Percentiles rank a stretch among this genome's conserved stretches.
Evolutionary conservation across 129 eudicot genomes (phyloP).

Genomic region (Cynara cardunculus): DNA sequence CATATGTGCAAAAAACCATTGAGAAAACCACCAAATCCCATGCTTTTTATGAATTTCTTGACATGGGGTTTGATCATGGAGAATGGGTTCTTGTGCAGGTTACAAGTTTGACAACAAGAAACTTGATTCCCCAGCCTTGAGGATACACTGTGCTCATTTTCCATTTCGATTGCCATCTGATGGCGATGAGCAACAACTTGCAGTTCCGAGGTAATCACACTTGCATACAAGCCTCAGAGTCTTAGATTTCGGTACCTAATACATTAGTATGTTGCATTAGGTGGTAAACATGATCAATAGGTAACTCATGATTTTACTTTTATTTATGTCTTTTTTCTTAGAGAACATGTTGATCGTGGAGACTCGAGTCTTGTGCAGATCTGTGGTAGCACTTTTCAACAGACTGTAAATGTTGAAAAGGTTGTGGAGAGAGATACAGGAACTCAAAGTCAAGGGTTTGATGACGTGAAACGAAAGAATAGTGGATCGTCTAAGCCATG

Average conservation of each 20-base stretch:
- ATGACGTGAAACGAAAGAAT: background rate
- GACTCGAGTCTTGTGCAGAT: background rate
- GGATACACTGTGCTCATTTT: conserved; percentile 81
- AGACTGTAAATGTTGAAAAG: background rate
- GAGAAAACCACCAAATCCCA: background rate
- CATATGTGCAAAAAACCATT: background rate
- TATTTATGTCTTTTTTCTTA: background rate
- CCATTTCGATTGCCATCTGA: conserved; percentile 77
- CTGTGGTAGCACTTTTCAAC: background rate
- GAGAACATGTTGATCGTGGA: background rate
- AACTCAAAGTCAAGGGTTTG: background rate
- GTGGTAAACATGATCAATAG: background rate
- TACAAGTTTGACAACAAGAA: conserved; percentile 92
- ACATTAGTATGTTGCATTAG: background rate
- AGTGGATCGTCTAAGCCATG: background rate
- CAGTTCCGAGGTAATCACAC: conserved; percentile 11
- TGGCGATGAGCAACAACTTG: conserved; percentile 20
- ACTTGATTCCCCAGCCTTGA: conserved; percentile 58
- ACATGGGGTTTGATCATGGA: conserved; percentile 4
- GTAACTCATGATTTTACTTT: background rate
- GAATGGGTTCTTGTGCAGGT: conserved; percentile 39
- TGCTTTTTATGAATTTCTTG: background rate
- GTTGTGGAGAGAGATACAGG: background rate
- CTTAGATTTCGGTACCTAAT: background rate
- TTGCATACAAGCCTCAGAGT: background rate